Percentiles rank a stretch among this genome's conserved stretches.
phyloP scores from a whole-genome alignment of 306 rosid species.

The Luffa acutangula region DNA sequence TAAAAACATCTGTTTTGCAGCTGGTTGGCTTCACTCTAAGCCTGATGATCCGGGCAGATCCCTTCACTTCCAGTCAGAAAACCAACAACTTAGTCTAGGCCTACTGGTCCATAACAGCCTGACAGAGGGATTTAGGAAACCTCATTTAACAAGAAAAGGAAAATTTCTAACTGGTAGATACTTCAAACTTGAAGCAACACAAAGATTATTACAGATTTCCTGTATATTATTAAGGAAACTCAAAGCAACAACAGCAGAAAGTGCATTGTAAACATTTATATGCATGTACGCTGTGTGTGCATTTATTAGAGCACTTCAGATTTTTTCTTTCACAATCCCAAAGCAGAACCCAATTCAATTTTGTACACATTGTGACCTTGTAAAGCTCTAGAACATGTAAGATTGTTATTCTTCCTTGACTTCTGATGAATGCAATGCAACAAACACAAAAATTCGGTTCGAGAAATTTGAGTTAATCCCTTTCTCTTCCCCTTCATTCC shows the following conservation, averaged over 20 bases:
- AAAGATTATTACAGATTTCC: background rate
- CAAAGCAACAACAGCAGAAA: background rate
- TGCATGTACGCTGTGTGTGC: no score
- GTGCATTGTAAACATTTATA: background rate
- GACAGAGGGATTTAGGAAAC: background rate
- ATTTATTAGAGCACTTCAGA: background rate
- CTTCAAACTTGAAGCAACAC: background rate
- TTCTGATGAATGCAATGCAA: background rate
- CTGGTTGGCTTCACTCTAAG: conserved; percentile 56
- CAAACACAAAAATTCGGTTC: background rate
- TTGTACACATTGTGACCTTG: background rate
- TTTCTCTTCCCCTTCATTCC: no score
- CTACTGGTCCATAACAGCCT: background rate
- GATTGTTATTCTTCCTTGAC: background rate
- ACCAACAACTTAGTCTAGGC: background rate
- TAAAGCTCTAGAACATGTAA: background rate
- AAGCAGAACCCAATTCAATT: background rate
- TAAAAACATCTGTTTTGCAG: conserved; percentile 30
- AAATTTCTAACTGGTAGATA: background rate
- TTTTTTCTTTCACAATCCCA: background rate
- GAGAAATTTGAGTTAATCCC: no score
- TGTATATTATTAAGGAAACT: background rate
- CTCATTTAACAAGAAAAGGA: background rate
- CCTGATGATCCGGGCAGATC: conserved; percentile 30
- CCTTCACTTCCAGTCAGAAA: conserved; percentile 22